Evolutionary conservation across 2,329 filamentous ascomycete species (phyloP).

Genomic region (Amphichorda felina): DNA sequence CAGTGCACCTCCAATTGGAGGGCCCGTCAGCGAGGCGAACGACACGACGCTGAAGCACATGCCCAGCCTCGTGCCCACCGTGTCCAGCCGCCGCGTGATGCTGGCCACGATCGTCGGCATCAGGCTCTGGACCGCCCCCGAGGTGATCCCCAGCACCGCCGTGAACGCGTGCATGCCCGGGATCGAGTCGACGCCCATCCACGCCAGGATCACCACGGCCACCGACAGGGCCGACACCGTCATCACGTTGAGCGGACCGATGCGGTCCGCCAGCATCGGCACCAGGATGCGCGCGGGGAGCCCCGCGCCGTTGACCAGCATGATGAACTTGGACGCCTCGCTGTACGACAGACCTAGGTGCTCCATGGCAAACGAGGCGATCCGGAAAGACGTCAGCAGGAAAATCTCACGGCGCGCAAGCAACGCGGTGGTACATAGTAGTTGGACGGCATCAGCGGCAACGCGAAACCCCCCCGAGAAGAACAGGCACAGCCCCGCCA

Average conservation of each 20-base stretch:
- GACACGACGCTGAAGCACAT: constrained; percentile 46
- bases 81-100: constrained; percentile 37
- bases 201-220: constrained; percentile 32
- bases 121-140: constrained; percentile 39
- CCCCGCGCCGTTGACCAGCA: no score
- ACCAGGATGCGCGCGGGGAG: no score
- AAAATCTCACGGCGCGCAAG: no score
- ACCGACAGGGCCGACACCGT: constrained; percentile 26
- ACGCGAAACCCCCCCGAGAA: no score
- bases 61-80: constrained; percentile 42
- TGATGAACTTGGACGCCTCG: no score
- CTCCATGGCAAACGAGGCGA: constrained; percentile 35
- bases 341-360: constrained; percentile 44
- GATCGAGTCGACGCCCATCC: constrained; percentile 41
- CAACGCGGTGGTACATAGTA: no score
- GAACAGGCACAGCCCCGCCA: no score
- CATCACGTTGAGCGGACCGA: constrained; percentile 46
- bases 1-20: constrained; percentile 38
- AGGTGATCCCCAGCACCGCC: constrained; percentile 45
- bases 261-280: no score
- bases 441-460: no score
- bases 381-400: constrained; percentile 33
- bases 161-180: constrained; percentile 45
- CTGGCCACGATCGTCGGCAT: constrained; percentile 29
- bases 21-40: constrained; percentile 38